Evolutionary conservation across 306 rosid genomes (phyloP), one percentile per base, ranked within the genome.

Genomic region (Cicer cuneatum): DNA sequence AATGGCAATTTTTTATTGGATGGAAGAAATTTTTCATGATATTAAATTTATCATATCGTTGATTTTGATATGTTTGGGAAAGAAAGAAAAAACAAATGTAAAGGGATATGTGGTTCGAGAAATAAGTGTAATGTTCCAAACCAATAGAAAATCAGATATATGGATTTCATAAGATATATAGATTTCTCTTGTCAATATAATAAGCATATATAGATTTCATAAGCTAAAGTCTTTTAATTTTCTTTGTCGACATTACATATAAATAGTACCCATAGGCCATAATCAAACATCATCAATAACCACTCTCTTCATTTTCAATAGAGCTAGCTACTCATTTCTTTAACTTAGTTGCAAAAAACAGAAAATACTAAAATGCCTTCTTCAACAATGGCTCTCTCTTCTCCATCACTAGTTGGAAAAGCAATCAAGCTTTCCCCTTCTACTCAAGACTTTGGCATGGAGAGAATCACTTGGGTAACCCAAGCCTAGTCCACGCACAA

Each of bases 341-440:
- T 24, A 24, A 24, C 29, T 24, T 24, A 24, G 29, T 24, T 24
- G 29, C 29, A 24, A 24, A 24, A 24, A 24, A n/a, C n/a, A n/a
- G n/a, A n/a, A n/a, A 57, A 54, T 54, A 19, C 37, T 19, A 54
- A 3, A 19, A 57, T 57, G 64, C 40, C 64, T 1, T 0, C 64
- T 24, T 58, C 64, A 5, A 58, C 64, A 58, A 58, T 58, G 64
- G 6, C 40, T 6, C 41, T 58, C 5, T 58, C 64, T 57, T 57
- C 62, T 57, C 10, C 63, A 21, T 1, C 63, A 57, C 11, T 57
- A 4, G 16, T 57, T 57, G 63, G 63, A 6, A 57, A 57, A 1
- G 40, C 63, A 5, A 57, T 57, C 16, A 57, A 57, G 3, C 40
- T 57, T 57, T 57, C 63, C 1, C 63, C 40, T 0, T 24, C 63